Percentiles rank a stretch among this genome's conserved stretches.
phyloP scores from a whole-genome alignment of 345 rosid genomes.

The Eucalyptus cladocalyx region DNA sequence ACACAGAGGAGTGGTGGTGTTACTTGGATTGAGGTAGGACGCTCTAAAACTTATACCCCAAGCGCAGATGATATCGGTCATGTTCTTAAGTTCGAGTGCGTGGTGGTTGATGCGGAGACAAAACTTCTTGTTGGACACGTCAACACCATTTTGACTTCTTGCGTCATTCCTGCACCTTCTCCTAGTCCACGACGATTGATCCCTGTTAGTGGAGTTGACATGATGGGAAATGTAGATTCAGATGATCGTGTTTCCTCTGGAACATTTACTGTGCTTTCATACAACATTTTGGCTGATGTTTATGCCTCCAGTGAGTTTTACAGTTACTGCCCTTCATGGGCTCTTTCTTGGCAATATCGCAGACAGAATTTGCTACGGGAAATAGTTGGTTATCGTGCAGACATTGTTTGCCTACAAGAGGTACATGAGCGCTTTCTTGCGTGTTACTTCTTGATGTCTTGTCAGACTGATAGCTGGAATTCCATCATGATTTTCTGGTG shows the following conservation, averaged over 20 bases:
- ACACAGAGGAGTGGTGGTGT: slow-evolving; percentile 80
- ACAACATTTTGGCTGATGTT: slow-evolving; percentile 82
- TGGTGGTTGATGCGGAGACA: slow-evolving; percentile 74
- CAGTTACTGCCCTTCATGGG: slow-evolving; percentile 96
- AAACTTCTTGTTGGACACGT: slow-evolving; percentile 53
- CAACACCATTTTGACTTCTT: slow-evolving; percentile 63
- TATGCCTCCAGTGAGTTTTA: slow-evolving; percentile 70
- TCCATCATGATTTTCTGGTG: neutral
- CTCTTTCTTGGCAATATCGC: slow-evolving; percentile 96
- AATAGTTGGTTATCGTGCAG: slow-evolving; percentile 86
- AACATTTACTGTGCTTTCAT: slow-evolving; percentile 83
- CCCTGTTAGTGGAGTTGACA: slow-evolving; percentile 59
- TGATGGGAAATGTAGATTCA: slow-evolving; percentile 49
- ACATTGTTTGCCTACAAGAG: slow-evolving; percentile 97
- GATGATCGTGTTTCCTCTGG: slow-evolving; percentile 63
- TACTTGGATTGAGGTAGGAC: slow-evolving; percentile 93
- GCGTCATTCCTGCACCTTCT: slow-evolving; percentile 96
- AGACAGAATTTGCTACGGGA: slow-evolving; percentile 86
- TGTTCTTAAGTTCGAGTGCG: slow-evolving; percentile 91
- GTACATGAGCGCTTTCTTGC: slow-evolving; percentile 9
- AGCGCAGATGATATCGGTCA: slow-evolving; percentile 89
- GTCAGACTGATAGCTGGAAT: neutral
- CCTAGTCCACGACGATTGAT: slow-evolving; percentile 86
- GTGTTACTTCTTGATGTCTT: neutral
- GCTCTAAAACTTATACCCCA: slow-evolving; percentile 85